A percentile compares a stretch with the other conserved stretches of the same genome.
Conservation (phyloP, 805 yeast genomes). For the Wickerhamomyces bovis region DNA sequence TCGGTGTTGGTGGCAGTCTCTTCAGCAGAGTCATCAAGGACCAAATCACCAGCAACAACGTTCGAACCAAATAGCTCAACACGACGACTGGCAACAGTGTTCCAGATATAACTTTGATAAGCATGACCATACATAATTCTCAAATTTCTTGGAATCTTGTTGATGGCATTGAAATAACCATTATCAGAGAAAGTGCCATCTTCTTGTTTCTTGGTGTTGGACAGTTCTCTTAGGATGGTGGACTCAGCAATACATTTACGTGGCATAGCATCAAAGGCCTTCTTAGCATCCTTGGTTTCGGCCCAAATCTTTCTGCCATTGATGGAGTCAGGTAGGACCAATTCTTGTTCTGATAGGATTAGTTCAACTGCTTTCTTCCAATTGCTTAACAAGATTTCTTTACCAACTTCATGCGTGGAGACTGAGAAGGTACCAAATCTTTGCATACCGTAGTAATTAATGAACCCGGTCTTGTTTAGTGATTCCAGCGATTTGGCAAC, state of each 20-base stretch:
- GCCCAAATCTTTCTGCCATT: slow-evolving; percentile 84
- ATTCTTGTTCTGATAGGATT: slow-evolving; percentile 78
- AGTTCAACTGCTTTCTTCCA: slow-evolving; percentile 80
- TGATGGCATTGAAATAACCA: slow-evolving; percentile 72
- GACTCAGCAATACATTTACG: slow-evolving; percentile 81
- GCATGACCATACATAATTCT: slow-evolving; percentile 96
- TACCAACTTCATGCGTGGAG: slow-evolving; percentile 86
- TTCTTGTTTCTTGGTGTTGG: slow-evolving; percentile 41
- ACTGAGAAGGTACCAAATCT: slow-evolving; percentile 94
- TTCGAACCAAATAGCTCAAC: slow-evolving; percentile 61
- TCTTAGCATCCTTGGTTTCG: slow-evolving; percentile 56
- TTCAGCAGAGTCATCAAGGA: slow-evolving; percentile 32
- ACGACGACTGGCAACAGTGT: slow-evolving; percentile 73
- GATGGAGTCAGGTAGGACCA: slow-evolving; percentile 74
- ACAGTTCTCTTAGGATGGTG: slow-evolving; percentile 58
- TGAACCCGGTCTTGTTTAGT: slow-evolving; percentile 65
- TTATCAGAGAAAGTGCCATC: slow-evolving; percentile 40
- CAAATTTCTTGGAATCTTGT: slow-evolving; percentile 87
- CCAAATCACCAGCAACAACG: slow-evolving; percentile 79
- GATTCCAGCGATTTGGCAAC: slow-evolving; percentile 50
- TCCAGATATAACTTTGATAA: slow-evolving; percentile 96
- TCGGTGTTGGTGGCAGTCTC: slow-evolving; percentile 8
- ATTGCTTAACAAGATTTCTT: slow-evolving; percentile 57
- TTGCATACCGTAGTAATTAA: slow-evolving; percentile 97
- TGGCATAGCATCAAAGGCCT: slow-evolving; percentile 76